Evolutionary conservation across 176 grass and related monocot species (phyloP).

Genomic region (Triticum timopheevii): DNA sequence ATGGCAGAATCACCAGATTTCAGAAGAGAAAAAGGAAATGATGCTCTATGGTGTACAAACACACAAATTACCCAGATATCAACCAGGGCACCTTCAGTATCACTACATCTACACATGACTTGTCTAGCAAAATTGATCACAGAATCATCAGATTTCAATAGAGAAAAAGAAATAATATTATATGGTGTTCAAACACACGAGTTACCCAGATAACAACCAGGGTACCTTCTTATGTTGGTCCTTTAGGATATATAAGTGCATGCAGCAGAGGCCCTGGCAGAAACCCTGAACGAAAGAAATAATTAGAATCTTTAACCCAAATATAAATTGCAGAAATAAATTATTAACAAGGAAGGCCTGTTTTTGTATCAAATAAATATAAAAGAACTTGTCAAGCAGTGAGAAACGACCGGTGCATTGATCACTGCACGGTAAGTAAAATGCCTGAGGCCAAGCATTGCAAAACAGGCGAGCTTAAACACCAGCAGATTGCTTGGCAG

Average conservation of each 20-base stretch:
- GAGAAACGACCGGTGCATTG: conserved; percentile 7
- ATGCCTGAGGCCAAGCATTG: conserved; percentile 37
- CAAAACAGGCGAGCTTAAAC: conserved; percentile 20
- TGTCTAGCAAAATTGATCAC: neutral
- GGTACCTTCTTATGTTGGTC: conserved; percentile 95
- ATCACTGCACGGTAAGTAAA: conserved; percentile 25
- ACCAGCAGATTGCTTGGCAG: conserved; percentile 10
- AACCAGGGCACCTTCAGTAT: conserved; percentile 35
- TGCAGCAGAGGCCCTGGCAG: conserved; percentile 69
- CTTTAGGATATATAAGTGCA: conserved; percentile 87
- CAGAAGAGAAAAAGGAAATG: conserved; percentile 20
- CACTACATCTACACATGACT: neutral
- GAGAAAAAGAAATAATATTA: conserved; percentile 15
- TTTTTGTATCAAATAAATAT: conserved; percentile 21
- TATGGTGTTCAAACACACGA: conserved; percentile 51
- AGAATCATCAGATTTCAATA: conserved; percentile 15
- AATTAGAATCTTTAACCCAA: conserved; percentile 69
- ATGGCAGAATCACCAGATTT: conserved; percentile 7
- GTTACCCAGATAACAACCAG: conserved; percentile 85
- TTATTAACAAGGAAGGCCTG: conserved; percentile 25
- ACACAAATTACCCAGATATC: conserved; percentile 80
- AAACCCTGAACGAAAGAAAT: conserved; percentile 79
- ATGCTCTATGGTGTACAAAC: conserved; percentile 44
- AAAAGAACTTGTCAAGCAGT: conserved; percentile 12
- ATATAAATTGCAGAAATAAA: conserved; percentile 28